These are phyloP conservation scores for Epithele typhae DNA, from an alignment of 768 basidiomycete genomes.

Conservation along the genomic window DNA sequence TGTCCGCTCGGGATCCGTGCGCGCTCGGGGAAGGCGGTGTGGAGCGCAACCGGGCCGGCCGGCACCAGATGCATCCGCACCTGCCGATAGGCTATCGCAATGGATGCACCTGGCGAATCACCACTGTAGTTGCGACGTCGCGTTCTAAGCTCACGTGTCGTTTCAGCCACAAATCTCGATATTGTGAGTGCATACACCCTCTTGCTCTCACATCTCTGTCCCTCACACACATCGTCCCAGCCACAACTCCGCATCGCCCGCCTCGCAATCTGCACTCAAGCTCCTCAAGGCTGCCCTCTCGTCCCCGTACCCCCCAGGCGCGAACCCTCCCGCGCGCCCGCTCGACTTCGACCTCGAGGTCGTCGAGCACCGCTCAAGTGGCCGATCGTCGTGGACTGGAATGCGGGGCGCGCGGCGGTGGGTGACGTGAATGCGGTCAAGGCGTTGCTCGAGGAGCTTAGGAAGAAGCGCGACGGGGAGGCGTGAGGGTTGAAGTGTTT, in stretches of 20 bases:
- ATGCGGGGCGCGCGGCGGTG: slow-evolving; percentile 55
- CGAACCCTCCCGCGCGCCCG: slow-evolving; percentile 40
- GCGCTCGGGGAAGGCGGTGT: too few species aligned
- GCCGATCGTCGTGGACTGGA: slow-evolving; percentile 82
- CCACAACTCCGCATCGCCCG: slow-evolving; percentile 61
- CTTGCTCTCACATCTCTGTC: background rate
- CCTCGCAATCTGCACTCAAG: slow-evolving; percentile 56
- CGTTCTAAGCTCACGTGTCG: too few species aligned
- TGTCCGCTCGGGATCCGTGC: too few species aligned
- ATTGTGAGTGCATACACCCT: slow-evolving; percentile 38
- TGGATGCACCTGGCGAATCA: too few species aligned
- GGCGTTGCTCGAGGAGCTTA: slow-evolving; percentile 56
- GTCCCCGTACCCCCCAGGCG: slow-evolving; percentile 57
- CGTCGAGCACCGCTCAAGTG: slow-evolving; percentile 65
- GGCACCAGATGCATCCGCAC: too few species aligned
- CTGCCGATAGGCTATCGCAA: too few species aligned
- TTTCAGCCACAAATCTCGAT: slow-evolving; percentile 57
- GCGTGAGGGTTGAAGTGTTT: too few species aligned
- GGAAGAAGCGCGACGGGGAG: slow-evolving; percentile 68
- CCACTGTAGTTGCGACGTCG: too few species aligned
- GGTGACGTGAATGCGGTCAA: slow-evolving; percentile 72
- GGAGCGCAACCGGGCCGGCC: too few species aligned
- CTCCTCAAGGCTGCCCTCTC: slow-evolving; percentile 58
- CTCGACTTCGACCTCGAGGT: slow-evolving; percentile 71
- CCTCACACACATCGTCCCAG: slow-evolving; percentile 30